Base-by-base conservation (phyloP, 345 rosid species). In the Tarenaya hassleriana region DNA sequence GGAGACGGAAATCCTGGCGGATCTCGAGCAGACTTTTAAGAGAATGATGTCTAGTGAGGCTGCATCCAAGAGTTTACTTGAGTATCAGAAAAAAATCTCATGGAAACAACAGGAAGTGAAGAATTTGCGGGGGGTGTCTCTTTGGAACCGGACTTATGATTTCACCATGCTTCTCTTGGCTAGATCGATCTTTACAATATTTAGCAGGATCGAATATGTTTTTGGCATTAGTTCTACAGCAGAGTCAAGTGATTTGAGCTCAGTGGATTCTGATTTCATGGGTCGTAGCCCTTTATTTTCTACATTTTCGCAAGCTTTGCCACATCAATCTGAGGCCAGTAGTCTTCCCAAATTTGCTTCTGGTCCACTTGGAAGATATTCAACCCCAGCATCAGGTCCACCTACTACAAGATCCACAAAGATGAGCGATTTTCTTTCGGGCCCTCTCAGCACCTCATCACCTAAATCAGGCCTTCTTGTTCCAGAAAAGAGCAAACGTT, bases 21-120 rank as follows among this genome's bases (percentile, higher is more conserved):
- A 88, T 61, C 75, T 78, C 32, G 89, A 85, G 47, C 98, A 88
- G 71, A 79, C 79, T 57, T 62, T 77, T 17, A 88, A 64, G 72
- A 77, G 98, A 62, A 76, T 85, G 88, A 71, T 54, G 76, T 59
- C 57, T 32, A 66, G 70, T 60, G 86, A 79, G 33, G 66, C 74
- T 10, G 84, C 75, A 24, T 77, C 78, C 5, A 84, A 75, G 19
- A 81, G 58, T 74, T 58, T 83, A 31, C 63, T 71, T 41, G 88
- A 88, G 48, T 81, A 62, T 69, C 79, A 81, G 59, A 88, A 81
- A 66, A 85, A 88, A 66, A 79, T 83, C 13, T 64, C 63, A 6
- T 83, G 91, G 97, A 92, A 92, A 78, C 78, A 57, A 61, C 97
- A 81, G 0, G 94, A 88, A 68, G 90, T 92, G 47, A 92, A 73